Percentiles rank a stretch among this genome's conserved stretches.
These are phyloP conservation scores for Fusarium drepaniforme DNA, from an alignment of 2,329 filamentous ascomycete genomes.

Conservation along the genomic window DNA sequence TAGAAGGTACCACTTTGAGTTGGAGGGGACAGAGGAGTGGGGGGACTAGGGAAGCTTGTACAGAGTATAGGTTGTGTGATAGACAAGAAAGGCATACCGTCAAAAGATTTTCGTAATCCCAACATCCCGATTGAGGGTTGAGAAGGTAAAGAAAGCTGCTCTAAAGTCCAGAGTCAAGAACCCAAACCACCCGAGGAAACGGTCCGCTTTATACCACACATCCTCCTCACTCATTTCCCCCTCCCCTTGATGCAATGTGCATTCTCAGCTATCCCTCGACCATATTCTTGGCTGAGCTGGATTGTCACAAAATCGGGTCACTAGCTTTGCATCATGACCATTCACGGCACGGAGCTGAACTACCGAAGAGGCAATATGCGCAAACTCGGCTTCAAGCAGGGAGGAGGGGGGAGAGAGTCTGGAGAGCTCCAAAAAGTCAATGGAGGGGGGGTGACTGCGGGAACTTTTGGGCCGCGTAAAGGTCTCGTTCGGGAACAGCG, in stretches of 20 bases:
- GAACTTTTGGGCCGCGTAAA: neutral
- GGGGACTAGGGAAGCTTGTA: neutral
- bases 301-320: neutral
- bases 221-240: neutral
- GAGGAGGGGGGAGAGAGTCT: neutral
- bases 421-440: conserved; percentile 4
- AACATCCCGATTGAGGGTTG: conserved; percentile 30
- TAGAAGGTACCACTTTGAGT: neutral
- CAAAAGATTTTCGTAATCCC: conserved; percentile 34
- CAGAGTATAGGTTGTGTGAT: neutral
- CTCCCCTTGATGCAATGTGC: neutral
- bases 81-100: conserved; percentile 15
- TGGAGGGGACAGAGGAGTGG: neutral
- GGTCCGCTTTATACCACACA: conserved; percentile 9
- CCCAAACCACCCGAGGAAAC: neutral
- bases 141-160: neutral
- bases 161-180: neutral
- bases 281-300: neutral
- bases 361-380: conserved; percentile 5
- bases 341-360: neutral
- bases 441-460: neutral
- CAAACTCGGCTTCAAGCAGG: conserved; percentile 13
- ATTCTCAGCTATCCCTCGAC: conserved; percentile 18
- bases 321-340: neutral
- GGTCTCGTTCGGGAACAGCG: neutral